These are phyloP conservation scores for Pontederia crassipes DNA, from an alignment of 176 grass and related monocot genomes.

Conservation along the genomic window DNA sequence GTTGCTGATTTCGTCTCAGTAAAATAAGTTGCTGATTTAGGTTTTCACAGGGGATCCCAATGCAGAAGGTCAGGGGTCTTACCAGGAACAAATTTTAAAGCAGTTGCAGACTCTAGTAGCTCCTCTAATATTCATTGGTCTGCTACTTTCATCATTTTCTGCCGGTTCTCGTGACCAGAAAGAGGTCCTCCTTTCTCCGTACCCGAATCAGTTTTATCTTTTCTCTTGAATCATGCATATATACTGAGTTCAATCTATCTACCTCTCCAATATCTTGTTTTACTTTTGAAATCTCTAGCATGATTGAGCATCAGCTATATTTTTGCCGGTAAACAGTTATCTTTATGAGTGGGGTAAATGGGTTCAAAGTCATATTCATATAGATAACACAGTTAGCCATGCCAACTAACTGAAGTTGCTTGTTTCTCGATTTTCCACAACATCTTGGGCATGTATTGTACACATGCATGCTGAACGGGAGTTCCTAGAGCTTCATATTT, in stretches of 20 bases:
- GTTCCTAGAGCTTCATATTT: too few species aligned
- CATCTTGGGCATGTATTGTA: too few species aligned
- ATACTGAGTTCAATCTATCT: neutral
- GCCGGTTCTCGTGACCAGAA: conserved; percentile 30
- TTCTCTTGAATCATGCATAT: neutral
- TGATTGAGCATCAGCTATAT: too few species aligned
- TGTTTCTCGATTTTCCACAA: too few species aligned
- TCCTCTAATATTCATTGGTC: conserved; percentile 46
- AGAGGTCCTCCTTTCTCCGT: conserved; percentile 43
- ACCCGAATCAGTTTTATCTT: neutral
- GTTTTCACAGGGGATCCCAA: conserved; percentile 41
- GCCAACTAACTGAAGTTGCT: too few species aligned
- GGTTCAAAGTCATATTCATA: too few species aligned
- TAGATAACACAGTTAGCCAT: too few species aligned
- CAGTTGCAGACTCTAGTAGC: conserved; percentile 48
- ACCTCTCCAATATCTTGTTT: neutral
- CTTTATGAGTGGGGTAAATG: too few species aligned
- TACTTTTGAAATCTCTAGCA: too few species aligned
- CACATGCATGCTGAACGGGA: too few species aligned
- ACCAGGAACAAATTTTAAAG: conserved; percentile 31
- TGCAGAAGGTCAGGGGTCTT: conserved; percentile 39
- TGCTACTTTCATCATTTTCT: conserved; percentile 44
- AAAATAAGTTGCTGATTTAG: conserved; percentile 2
- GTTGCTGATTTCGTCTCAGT: neutral
- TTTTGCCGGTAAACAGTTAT: too few species aligned